Evolutionary conservation across 495 filamentous ascomycete species (phyloP).

Genomic region (Penicillium cosmopolitanum): DNA sequence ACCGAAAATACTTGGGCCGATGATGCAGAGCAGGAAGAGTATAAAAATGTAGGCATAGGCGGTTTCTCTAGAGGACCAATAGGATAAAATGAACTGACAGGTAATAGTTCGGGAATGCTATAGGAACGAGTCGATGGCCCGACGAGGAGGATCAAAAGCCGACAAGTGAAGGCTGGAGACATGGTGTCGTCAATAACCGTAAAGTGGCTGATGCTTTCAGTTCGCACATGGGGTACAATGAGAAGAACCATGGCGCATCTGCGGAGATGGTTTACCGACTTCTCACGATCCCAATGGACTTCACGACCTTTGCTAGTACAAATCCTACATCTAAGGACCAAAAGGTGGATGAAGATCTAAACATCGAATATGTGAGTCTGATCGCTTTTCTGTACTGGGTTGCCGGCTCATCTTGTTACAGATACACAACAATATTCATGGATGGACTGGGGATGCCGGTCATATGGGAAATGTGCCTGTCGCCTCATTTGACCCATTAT

Average conservation of each 20-base stretch:
- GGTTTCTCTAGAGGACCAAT: neutral
- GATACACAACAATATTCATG: slow-evolving; percentile 43
- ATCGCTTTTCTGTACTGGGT: neutral
- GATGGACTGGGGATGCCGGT: slow-evolving; percentile 38
- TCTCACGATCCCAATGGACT: slow-evolving; percentile 11
- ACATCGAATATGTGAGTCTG: slow-evolving; percentile 35
- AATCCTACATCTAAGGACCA: slow-evolving; percentile 12
- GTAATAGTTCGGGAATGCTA: slow-evolving; percentile 10
- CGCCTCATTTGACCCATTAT: slow-evolving; percentile 48
- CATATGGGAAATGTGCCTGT: slow-evolving; percentile 45
- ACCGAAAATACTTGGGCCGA: slow-evolving; percentile 15
- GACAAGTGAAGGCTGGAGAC: slow-evolving; percentile 9
- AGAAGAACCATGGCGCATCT: slow-evolving; percentile 11
- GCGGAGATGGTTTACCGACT: slow-evolving; percentile 18
- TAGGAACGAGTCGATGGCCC: slow-evolving; percentile 15
- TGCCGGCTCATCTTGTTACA: slow-evolving; percentile 13
- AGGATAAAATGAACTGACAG: neutral
- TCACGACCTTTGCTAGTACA: slow-evolving; percentile 39
- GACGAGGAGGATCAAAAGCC: slow-evolving; percentile 14
- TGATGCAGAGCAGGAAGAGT: slow-evolving; percentile 35
- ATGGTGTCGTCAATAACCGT: slow-evolving; percentile 16
- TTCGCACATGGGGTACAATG: slow-evolving; percentile 6
- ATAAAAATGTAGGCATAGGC: slow-evolving; percentile 20
- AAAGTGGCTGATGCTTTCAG: slow-evolving; percentile 15
- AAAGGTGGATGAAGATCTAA: slow-evolving; percentile 25